These are phyloP conservation scores for Apophysomyces variabilis DNA, from an alignment of 371 early-diverging fungal genomes.

Conservation along the genomic window DNA sequence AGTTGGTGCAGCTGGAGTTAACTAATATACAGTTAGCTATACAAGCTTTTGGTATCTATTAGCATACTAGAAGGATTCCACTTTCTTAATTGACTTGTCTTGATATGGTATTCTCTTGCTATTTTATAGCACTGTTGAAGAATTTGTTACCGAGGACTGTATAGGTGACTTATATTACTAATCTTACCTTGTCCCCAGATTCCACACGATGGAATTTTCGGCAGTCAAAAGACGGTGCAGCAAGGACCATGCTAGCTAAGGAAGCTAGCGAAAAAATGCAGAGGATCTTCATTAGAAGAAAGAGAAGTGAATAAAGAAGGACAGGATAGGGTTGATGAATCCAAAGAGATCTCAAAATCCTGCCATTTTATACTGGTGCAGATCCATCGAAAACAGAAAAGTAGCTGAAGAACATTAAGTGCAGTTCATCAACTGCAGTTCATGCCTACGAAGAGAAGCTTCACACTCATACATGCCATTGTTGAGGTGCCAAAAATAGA, in stretches of 20 bases:
- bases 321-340: not conserved
- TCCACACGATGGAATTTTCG: not conserved
- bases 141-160: not conserved
- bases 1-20: not conserved
- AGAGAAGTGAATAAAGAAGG: not conserved
- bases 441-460: not conserved
- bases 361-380: not conserved
- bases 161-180: not conserved
- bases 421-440: not conserved
- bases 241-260: not conserved
- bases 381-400: not conserved
- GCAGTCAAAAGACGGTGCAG: not conserved
- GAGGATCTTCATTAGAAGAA: not conserved
- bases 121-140: not conserved
- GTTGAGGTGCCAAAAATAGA: not conserved
- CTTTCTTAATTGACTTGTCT: not conserved
- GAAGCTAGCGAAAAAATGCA: not conserved
- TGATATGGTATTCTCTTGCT: not conserved
- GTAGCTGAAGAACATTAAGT: not conserved
- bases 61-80: constrained; percentile 1
- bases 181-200: not conserved
- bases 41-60: not conserved
- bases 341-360: not conserved
- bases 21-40: not conserved
- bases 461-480: not conserved